Base-by-base conservation (phyloP, 176 grass and related monocot species). In the Bothriochloa decipiens region DNA sequence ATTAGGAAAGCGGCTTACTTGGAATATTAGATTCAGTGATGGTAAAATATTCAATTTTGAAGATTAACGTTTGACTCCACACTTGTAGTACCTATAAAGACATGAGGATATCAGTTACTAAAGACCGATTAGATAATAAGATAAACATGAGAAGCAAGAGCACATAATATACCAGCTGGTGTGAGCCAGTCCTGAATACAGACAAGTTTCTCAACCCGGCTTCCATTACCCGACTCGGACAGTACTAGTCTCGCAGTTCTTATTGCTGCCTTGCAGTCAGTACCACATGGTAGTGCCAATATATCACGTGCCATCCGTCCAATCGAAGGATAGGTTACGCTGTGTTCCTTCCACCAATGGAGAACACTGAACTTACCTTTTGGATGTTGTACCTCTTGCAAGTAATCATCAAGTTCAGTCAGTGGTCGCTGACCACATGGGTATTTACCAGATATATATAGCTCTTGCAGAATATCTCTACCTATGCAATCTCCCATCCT, bases 401-500 rank as follows among this genome's bases (percentile, higher is more conserved):
- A 76, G 77, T 85, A 89, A 32, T 81, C 70, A 47, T 76, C 77
- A 41, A 89, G 77, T 43, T 89, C 87, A 81, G 40, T 64, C 70
- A 76, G 6, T 17, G 77, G 41, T 71, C n/a, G 11, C 71, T 71
- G 17, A 29, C 22, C 13, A 29, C 70, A 69, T 52, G 55, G 23
- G 55, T 81, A 18, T 23, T 42, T 7, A 65, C 14, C 25, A 23
- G 9, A 15, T n/a, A 43, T 3, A 61, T 89, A 84, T 47, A 82
- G 61, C 39, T 72, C n/a, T 22, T 53, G 47, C 13, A 83, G 53
- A 8, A 8, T 40, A 79, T 83, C 50, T 20, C 79, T 23, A 14
- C 60, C 18, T 3, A 70, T 55, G 37, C 10, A 11, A 23, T 46
- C 10, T 71, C 61, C 29, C 11, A 25, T 78, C 58, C 8, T 6